Evolutionary conservation across 495 filamentous ascomycete genomes (phyloP).

Genomic region (Staphylotrichum longicolle): DNA sequence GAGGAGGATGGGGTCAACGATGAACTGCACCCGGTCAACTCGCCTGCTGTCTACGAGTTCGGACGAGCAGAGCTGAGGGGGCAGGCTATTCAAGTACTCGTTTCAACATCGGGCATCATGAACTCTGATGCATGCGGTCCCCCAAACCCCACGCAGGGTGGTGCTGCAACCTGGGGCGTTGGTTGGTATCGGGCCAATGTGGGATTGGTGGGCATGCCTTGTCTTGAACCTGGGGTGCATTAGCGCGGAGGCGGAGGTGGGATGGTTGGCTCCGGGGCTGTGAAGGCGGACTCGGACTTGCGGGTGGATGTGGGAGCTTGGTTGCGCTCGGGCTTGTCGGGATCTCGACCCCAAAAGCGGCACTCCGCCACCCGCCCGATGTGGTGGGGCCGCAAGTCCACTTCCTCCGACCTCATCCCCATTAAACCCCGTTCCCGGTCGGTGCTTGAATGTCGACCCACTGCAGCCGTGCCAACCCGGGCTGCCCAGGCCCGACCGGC

Average conservation of each 20-base stretch:
- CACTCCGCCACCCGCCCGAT: background rate
- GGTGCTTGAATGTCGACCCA: background rate
- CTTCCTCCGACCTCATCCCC: background rate
- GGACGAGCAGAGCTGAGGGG: background rate
- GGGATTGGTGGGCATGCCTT: conserved; percentile 23
- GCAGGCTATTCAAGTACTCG: background rate
- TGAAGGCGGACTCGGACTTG: conserved; percentile 19
- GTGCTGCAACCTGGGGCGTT: background rate
- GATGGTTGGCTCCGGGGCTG: conserved; percentile 15
- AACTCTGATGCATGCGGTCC: background rate
- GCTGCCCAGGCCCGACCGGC: background rate
- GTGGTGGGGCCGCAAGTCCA: background rate
- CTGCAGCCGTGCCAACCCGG: background rate
- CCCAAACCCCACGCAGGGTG: too few relatives aligned
- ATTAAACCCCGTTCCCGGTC: background rate
- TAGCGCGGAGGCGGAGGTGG: conserved; percentile 32
- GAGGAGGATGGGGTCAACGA: too few relatives aligned
- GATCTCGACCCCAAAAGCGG: background rate
- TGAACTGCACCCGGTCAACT: background rate
- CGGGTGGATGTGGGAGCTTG: conserved; percentile 24
- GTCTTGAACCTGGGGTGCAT: conserved; percentile 8
- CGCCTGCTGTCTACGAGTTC: background rate
- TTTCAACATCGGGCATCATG: background rate
- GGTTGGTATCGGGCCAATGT: conserved; percentile 25
- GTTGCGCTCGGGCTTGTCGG: too few relatives aligned